Evolutionary conservation across 2,329 filamentous ascomycete species (phyloP), one percentile per base, ranked within the genome.

Genomic region (Xylariales sp.): DNA sequence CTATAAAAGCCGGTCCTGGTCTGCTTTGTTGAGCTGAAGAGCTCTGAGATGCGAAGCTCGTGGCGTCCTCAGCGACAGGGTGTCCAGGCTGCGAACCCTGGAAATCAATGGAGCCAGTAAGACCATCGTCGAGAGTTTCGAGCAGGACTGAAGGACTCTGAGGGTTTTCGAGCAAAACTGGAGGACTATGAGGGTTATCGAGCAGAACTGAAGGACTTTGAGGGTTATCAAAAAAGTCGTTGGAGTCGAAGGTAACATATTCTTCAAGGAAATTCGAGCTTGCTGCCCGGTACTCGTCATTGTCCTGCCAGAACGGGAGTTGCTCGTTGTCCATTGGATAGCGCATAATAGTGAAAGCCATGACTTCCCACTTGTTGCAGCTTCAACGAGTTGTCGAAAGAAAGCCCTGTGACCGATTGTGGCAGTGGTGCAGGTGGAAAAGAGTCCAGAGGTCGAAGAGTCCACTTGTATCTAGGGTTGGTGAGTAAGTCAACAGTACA

Each of bases 191-290:
- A n/a, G n/a, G 24, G n/a, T n/a, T 27, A 4, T 59, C 52, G 20
- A 61, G 55, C 24, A 61, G 43, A 28, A 57, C 41, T 6, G 58
- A 61, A 9, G 58, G 58, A 38, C 56, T 61, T 15, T 54, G 57
- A 15, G 56, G 58, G 40, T 57, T 51, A 3, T 52, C 47, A 36
- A 56, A 44, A 11, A 51, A 36, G 44, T 59, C 58, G 33, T 48
- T 49, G 15, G 44, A 8, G 27, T 61, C 58, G 56, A 60, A 61
- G 53, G 51, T 58, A 38, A 60, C 34, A 37, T 53, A 61, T 31
- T 60, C 55, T 29, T 61, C 58, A 56, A 60, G 60, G 56, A 60
- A 56, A 44, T 53, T 53, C 12, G 59, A 57, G 22, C 41, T 47
- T 38, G 54, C 42, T 48, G 51, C 48, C 15, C 18, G 27, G 33